Conservation (phyloP, 2,329 filamentous ascomycete genomes). For the Falciphora oryzae region DNA sequence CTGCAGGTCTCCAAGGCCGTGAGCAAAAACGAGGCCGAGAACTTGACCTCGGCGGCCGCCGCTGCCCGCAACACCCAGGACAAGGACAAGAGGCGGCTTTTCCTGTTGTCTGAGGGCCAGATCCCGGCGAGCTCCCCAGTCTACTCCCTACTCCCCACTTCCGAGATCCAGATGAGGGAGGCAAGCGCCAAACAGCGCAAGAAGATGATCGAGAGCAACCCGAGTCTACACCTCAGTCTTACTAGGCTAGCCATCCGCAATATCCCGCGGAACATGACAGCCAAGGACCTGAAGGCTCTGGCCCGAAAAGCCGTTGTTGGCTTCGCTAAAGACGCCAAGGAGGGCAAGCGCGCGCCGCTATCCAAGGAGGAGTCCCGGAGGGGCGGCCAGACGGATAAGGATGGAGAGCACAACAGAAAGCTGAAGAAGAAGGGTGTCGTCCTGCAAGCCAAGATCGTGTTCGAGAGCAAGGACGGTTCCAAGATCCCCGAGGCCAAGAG, state of each 20-base stretch:
- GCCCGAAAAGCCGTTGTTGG: conserved; percentile 90
- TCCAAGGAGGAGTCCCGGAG: conserved; percentile 85
- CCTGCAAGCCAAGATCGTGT: conserved; percentile 89
- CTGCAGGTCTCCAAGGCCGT: conserved; percentile 82
- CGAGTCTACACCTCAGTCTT: conserved; percentile 79
- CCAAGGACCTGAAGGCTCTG: conserved; percentile 85
- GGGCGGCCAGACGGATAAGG: conserved; percentile 72
- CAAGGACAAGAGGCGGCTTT: conserved; percentile 86
- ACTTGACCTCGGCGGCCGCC: conserved; percentile 66
- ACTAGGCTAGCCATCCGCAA: conserved; percentile 90
- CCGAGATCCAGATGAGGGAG: conserved; percentile 83
- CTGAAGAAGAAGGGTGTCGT: conserved; percentile 81
- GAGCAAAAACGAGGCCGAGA: conserved; percentile 70
- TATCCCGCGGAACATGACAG: conserved; percentile 73
- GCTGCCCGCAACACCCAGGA: conserved; percentile 59
- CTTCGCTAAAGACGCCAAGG: conserved; percentile 85
- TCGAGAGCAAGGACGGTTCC: conserved; percentile 77
- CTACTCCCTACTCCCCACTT: conserved; percentile 67
- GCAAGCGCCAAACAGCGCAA: conserved; percentile 82
- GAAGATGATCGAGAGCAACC: conserved; percentile 85
- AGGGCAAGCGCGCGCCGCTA: conserved; percentile 66
- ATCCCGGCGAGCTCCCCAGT: conserved; percentile 73
- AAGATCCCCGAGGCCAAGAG: conserved; percentile 72
- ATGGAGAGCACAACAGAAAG: conserved; percentile 74
- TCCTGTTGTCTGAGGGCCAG: conserved; percentile 79